Base-by-base conservation (phyloP, 2,329 filamentous ascomycete species). In the Apiospora rasikravindrae region DNA sequence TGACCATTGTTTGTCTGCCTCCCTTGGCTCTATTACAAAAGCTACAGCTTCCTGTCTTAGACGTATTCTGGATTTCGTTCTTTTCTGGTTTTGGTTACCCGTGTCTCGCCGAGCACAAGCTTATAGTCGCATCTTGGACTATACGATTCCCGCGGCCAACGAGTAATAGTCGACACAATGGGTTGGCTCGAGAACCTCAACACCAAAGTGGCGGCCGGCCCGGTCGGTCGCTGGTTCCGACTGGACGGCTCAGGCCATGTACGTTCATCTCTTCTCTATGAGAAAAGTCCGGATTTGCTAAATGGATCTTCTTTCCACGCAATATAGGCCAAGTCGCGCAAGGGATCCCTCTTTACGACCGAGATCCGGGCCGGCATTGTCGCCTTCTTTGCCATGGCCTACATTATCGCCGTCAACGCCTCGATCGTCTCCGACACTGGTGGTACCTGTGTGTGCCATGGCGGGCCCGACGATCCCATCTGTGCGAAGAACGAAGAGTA, bases 201-300 rank as follows among this genome's bases (percentile, higher is more conserved):
- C 80, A 77, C 78, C 74, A 86, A 84, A 73, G 87, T 95, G 76
- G 93, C 93, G 73, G 84, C 83, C 74, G 91, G 91, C 79, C 81
- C 86, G 45, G 87, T 94, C 73, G 93, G 93, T 74, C 86, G 87
- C 76, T 93, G 91, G 85, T 97, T 97, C 83, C 89, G 90, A 76
- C 89, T 97, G 53, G 94, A 97, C 74, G 93, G 93, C 75, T 94
- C 89, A 51, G 94, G 94, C 77, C 93, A 96, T 88, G 92, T 94
- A 88, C 86, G 91, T 88, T 64, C 33, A 33, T 33, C 53, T 42
- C 57, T 69, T 45, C 49, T 70, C 33, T n/a, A 16, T 19, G 33
- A 40, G 29, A 64, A 7, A 67, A 47, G 11, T 2, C 6, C 40
- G 37, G 69, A 64, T 70, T 71, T 45, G 72, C 71, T 72, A 53